These are phyloP conservation scores for Aurinia saxatilis DNA, from an alignment of 345 rosid species.

Conservation along the genomic window DNA sequence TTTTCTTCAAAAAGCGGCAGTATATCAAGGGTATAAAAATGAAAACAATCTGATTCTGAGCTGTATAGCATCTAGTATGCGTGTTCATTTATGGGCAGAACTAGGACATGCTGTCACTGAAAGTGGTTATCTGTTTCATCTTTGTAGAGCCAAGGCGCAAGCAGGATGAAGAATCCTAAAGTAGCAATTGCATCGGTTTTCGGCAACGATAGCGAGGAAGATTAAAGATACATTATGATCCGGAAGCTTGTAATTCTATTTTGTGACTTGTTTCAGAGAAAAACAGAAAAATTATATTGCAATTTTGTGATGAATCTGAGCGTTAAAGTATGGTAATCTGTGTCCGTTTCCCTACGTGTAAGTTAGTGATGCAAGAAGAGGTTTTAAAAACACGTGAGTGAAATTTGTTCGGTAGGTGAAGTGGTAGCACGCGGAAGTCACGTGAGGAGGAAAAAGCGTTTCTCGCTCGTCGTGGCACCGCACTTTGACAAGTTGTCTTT, in stretches of 20 bases:
- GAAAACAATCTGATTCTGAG: not conserved
- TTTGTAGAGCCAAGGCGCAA: conserved; percentile 41
- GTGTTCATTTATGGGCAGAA: too few species aligned
- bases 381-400: conserved; percentile 15
- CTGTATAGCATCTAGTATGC: not conserved
- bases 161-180: conserved; percentile 62
- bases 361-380: not conserved
- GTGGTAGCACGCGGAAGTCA: conserved; percentile 11
- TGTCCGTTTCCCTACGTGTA: not conserved
- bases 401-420: not conserved
- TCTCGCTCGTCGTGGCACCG: conserved; percentile 14
- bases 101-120: too few species aligned
- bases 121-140: not conserved
- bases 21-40: conserved; percentile 53
- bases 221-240: conserved; percentile 6
- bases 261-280: too few species aligned
- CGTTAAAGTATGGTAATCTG: not conserved
- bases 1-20: conserved; percentile 63
- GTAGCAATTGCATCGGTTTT: conserved; percentile 61
- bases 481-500: conserved; percentile 27
- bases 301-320: too few species aligned
- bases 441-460: not conserved
- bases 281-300: too few species aligned
- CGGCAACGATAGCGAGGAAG: conserved; percentile 74
- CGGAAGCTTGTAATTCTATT: not conserved